Evolutionary conservation across 306 rosid genomes (phyloP).

Genomic region (Pyrus bretschneideri): DNA sequence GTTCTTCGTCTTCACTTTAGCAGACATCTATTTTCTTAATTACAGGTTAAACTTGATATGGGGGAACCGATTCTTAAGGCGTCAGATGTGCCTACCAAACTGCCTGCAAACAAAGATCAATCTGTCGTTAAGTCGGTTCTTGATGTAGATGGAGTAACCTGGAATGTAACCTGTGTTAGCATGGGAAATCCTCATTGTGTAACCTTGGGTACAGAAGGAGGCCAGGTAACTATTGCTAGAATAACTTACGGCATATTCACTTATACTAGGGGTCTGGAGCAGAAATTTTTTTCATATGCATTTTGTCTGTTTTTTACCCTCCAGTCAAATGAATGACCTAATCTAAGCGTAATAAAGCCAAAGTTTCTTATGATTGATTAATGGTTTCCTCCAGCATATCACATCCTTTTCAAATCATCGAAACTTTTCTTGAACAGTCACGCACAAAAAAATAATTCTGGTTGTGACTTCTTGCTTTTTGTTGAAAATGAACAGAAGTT

Average conservation of each 20-base stretch:
- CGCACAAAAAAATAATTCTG: neutral
- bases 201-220: constrained; percentile 54
- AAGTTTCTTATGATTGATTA: neutral
- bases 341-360: neutral
- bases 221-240: constrained; percentile 41
- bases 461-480: constrained; percentile 9
- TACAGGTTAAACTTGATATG: constrained; percentile 95
- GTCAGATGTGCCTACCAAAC: constrained; percentile 66
- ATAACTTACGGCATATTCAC: neutral
- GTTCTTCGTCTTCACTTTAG: constrained; percentile 5
- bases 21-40: constrained; percentile 7
- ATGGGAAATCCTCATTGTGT: constrained; percentile 98
- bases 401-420: neutral
- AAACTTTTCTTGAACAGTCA: neutral
- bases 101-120: constrained; percentile 51
- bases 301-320: neutral
- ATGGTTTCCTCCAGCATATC: neutral
- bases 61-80: constrained; percentile 90
- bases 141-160: constrained; percentile 64
- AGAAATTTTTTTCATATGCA: neutral
- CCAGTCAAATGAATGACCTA: neutral
- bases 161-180: constrained; percentile 94
- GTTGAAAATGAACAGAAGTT: constrained; percentile 51
- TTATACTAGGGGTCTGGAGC: neutral
- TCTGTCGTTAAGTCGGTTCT: constrained; percentile 60